phyloP scores from a whole-genome alignment of 208 protist genomes.

The Crithidia sp. region DNA sequence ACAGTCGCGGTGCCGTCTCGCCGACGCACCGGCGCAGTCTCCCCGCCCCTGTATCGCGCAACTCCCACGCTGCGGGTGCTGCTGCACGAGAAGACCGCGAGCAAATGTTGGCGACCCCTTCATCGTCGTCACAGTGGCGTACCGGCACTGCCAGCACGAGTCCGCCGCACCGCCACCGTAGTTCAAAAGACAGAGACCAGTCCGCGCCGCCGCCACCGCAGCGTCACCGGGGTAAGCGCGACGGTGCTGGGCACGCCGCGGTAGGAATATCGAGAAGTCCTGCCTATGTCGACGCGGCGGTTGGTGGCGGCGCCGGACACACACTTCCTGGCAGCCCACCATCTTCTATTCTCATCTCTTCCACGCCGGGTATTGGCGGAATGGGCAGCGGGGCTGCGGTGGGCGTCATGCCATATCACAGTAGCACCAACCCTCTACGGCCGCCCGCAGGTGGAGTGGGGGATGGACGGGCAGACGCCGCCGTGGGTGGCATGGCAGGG shows the following conservation, averaged over 20 bases:
- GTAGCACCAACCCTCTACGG: slow-evolving; percentile 1
- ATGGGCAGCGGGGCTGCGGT: neutral
- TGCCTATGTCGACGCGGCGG: neutral
- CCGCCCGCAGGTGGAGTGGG: neutral
- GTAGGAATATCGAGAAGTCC: neutral
- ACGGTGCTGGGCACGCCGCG: too few relatives aligned
- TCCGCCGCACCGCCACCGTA: too few relatives aligned
- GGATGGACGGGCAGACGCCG: too few relatives aligned
- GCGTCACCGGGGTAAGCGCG: neutral
- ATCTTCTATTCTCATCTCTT: neutral
- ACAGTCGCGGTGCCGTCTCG: neutral
- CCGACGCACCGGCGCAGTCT: neutral
- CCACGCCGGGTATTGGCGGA: neutral
- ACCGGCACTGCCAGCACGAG: too few relatives aligned
- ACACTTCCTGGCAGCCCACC: neutral
- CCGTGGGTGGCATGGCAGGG: too few relatives aligned
- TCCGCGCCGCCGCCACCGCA: neutral
- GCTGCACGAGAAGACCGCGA: too few relatives aligned
- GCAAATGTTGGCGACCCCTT: too few relatives aligned
- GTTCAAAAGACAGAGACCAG: too few relatives aligned
- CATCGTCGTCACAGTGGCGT: neutral
- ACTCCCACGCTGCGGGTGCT: too few relatives aligned
- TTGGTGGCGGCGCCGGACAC: neutral
- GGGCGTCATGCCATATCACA: neutral
- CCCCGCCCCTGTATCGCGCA: neutral